A percentile compares a stretch with the other conserved stretches of the same genome.
These are phyloP conservation scores for Fusarium goolgardi DNA, from an alignment of 2,329 filamentous ascomycete genomes.

Conservation along the genomic window DNA sequence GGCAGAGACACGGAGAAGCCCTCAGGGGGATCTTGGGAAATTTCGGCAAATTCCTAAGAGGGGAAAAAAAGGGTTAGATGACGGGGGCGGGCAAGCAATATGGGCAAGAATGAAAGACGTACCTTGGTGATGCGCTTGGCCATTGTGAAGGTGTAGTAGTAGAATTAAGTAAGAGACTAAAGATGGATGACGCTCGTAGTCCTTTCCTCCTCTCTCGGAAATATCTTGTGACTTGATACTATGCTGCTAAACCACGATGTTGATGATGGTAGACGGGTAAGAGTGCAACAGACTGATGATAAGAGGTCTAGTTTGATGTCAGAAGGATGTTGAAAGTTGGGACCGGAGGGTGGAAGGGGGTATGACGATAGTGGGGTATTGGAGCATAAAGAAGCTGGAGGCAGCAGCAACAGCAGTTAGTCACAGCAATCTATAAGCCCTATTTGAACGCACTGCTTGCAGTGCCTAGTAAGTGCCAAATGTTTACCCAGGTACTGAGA, in stretches of 20 bases:
- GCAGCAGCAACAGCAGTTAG: constrained; percentile 2
- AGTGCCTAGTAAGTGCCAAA: background rate
- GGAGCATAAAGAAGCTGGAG: constrained; percentile 6
- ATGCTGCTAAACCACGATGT: background rate
- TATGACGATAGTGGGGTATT: constrained; percentile 42
- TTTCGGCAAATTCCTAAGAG: constrained; percentile 64
- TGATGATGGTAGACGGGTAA: background rate
- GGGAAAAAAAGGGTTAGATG: constrained; percentile 12
- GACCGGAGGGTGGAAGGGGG: constrained; percentile 19
- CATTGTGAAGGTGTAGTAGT: constrained; percentile 47
- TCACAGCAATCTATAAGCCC: background rate
- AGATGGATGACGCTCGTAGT: background rate
- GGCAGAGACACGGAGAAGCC: constrained; percentile 62
- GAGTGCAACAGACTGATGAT: background rate
- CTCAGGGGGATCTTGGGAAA: constrained; percentile 59
- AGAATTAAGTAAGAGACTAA: background rate
- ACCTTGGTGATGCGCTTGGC: constrained; percentile 62
- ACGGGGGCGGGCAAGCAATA: background rate
- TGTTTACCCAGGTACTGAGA: too few relatives aligned
- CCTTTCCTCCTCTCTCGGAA: background rate
- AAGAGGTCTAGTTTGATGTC: background rate
- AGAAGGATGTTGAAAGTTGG: constrained; percentile 15
- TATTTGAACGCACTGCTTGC: background rate
- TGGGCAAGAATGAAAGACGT: constrained; percentile 1
- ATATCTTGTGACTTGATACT: background rate